Evolutionary conservation across 306 rosid species (phyloP).

Genomic region (Quercus ilex): DNA sequence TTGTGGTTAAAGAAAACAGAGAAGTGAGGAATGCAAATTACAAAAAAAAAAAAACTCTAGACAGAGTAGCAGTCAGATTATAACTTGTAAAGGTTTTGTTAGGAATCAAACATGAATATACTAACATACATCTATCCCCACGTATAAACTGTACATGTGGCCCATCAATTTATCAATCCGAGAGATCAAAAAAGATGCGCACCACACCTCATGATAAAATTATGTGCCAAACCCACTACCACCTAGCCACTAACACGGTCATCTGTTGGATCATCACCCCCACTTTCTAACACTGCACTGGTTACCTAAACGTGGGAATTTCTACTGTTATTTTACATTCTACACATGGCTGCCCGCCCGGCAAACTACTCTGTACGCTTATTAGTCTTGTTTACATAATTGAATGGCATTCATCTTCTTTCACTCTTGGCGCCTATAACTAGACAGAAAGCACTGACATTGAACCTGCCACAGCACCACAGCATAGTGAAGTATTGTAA

Average conservation of each 20-base stretch:
- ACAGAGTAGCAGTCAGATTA: not conserved
- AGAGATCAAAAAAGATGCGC: constrained; percentile 23
- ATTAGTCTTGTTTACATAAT: constrained; percentile 32
- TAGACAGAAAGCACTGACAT: constrained; percentile 8
- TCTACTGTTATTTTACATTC: constrained; percentile 47
- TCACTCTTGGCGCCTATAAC: constrained; percentile 16
- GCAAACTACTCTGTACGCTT: constrained; percentile 28
- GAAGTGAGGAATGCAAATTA: not conserved
- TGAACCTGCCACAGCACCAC: constrained; percentile 28
- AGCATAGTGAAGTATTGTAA: constrained; percentile 18
- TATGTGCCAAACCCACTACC: constrained; percentile 46
- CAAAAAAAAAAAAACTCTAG: not conserved
- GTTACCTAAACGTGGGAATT: constrained; percentile 38
- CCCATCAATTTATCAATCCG: constrained; percentile 31
- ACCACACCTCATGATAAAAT: constrained; percentile 40
- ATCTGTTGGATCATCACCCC: constrained; percentile 33
- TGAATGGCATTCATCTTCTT: constrained; percentile 32
- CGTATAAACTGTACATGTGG: constrained; percentile 65
- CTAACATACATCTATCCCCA: constrained; percentile 39
- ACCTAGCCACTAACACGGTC: constrained; percentile 40
- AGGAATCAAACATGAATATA: constrained; percentile 35
- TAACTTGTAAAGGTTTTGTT: constrained; percentile 9
- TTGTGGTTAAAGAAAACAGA: not conserved
- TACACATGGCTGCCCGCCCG: constrained; percentile 40
- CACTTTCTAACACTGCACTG: constrained; percentile 21